phyloP scores from a whole-genome alignment of 192 early-diverging fungal species.

The Coemansia sp. region DNA sequence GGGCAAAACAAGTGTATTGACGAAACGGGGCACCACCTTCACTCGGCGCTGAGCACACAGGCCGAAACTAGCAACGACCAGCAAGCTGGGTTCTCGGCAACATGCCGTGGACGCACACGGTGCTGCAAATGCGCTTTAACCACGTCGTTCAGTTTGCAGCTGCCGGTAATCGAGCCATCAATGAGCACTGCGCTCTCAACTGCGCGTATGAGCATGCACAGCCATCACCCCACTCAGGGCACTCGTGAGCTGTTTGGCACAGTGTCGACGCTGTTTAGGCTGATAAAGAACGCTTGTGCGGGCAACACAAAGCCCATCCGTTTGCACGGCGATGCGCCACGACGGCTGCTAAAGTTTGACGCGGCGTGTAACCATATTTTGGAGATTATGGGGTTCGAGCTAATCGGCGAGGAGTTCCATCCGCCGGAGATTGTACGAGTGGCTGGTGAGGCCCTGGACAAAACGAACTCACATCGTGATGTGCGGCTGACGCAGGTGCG shows the following conservation, averaged over 20 bases:
- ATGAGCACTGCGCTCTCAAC: slow-evolving; percentile 15
- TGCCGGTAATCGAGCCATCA: slow-evolving; percentile 20
- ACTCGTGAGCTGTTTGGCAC: slow-evolving; percentile 33
- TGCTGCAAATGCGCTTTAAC: slow-evolving; percentile 43
- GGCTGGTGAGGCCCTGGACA: neutral
- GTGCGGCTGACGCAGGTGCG: neutral
- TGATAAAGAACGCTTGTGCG: slow-evolving; percentile 26
- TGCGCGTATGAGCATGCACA: slow-evolving; percentile 20
- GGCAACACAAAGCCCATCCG: slow-evolving; percentile 28
- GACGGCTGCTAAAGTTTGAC: slow-evolving; percentile 41
- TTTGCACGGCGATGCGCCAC: slow-evolving; percentile 17
- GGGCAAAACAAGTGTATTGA: slow-evolving; percentile 25
- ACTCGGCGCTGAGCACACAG: slow-evolving; percentile 10
- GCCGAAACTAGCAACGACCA: slow-evolving; percentile 9
- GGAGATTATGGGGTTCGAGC: slow-evolving; percentile 38
- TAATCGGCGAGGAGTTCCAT: slow-evolving; percentile 17
- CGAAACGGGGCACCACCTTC: slow-evolving; percentile 40
- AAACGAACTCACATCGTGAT: neutral
- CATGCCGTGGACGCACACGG: slow-evolving; percentile 14
- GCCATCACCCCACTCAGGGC: slow-evolving; percentile 41
- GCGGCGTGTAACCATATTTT: slow-evolving; percentile 31
- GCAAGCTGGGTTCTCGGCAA: slow-evolving; percentile 1
- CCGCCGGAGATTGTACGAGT: slow-evolving; percentile 19
- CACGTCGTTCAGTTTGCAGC: neutral
- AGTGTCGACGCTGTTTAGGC: slow-evolving; percentile 14